phyloP scores from a whole-genome alignment of 192 early-diverging fungal genomes.

The Coemansia asiatica region DNA sequence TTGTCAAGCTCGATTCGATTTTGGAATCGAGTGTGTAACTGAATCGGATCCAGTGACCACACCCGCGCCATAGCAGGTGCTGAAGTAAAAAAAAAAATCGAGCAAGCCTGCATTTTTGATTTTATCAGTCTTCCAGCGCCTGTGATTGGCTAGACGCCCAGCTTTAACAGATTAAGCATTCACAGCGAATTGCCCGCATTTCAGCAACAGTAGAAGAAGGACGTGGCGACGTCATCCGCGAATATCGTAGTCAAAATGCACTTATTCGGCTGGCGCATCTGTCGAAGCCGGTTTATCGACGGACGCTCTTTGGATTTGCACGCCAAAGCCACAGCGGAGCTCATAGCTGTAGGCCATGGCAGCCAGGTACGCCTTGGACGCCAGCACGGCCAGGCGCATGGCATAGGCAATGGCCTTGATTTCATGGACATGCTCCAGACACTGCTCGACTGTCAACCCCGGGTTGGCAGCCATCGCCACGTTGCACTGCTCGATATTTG shows the following conservation, averaged over 20 bases:
- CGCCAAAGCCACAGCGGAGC: conserved; percentile 2
- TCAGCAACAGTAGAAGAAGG: too few relatives aligned
- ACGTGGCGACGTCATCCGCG: neutral
- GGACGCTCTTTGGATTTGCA: neutral
- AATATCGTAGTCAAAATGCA: neutral
- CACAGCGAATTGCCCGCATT: too few relatives aligned
- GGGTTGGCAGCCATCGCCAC: conserved; percentile 38
- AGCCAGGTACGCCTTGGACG: conserved; percentile 30
- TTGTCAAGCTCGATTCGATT: neutral
- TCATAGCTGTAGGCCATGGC: conserved; percentile 21
- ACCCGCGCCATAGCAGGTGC: neutral
- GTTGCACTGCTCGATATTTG: conserved; percentile 32
- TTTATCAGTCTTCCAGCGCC: neutral
- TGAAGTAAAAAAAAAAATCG: neutral
- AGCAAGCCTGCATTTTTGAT: neutral
- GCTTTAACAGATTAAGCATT: too few relatives aligned
- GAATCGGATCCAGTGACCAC: neutral
- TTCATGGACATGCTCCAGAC: conserved; percentile 48
- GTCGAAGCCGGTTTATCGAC: neutral
- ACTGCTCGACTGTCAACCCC: conserved; percentile 32
- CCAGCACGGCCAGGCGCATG: conserved; percentile 23
- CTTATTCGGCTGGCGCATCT: neutral
- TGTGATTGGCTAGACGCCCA: neutral
- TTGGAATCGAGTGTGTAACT: neutral
- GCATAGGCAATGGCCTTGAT: conserved; percentile 37